These are phyloP conservation scores for Huntiella abstrusa DNA, from an alignment of 2,329 filamentous ascomycete species.

Conservation along the genomic window DNA sequence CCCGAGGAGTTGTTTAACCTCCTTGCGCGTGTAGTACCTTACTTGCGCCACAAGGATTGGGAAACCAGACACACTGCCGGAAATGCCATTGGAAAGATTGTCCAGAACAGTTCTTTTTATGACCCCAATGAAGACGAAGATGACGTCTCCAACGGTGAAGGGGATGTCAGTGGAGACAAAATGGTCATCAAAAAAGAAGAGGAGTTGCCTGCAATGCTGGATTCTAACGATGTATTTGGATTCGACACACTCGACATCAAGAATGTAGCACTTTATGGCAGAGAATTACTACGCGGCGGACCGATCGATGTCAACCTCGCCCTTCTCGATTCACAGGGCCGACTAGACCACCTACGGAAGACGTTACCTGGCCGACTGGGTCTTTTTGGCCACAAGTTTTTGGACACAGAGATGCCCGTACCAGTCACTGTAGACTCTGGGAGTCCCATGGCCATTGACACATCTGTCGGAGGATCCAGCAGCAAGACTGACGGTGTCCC, in stretches of 20 bases:
- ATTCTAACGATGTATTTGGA: constrained; percentile 19
- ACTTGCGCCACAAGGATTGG: constrained; percentile 88
- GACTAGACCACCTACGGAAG: constrained; percentile 77
- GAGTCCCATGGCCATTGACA: constrained; percentile 22
- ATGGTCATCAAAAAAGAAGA: constrained; percentile 41
- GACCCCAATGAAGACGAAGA: constrained; percentile 67
- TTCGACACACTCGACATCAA: constrained; percentile 61
- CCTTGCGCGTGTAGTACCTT: constrained; percentile 82
- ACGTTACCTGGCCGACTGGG: constrained; percentile 67
- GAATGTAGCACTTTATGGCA: constrained; percentile 64
- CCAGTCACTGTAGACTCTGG: constrained; percentile 26
- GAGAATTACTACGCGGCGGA: constrained; percentile 66
- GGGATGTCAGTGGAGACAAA: constrained; percentile 18
- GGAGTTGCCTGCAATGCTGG: constrained; percentile 19
- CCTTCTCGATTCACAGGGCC: constrained; percentile 59
- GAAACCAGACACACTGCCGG: constrained; percentile 86
- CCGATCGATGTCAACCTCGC: constrained; percentile 74
- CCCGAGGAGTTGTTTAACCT: constrained; percentile 96
- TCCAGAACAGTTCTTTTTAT: constrained; percentile 70
- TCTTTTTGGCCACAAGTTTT: constrained; percentile 63
- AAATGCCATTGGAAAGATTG: constrained; percentile 85
- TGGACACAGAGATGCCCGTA: constrained; percentile 56
- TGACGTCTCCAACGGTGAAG: constrained; percentile 15
- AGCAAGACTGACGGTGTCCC: constrained; percentile 19
- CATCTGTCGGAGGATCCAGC: constrained; percentile 13